Base-by-base conservation (phyloP, 176 grass and related monocot species). In the Secale cereale region DNA sequence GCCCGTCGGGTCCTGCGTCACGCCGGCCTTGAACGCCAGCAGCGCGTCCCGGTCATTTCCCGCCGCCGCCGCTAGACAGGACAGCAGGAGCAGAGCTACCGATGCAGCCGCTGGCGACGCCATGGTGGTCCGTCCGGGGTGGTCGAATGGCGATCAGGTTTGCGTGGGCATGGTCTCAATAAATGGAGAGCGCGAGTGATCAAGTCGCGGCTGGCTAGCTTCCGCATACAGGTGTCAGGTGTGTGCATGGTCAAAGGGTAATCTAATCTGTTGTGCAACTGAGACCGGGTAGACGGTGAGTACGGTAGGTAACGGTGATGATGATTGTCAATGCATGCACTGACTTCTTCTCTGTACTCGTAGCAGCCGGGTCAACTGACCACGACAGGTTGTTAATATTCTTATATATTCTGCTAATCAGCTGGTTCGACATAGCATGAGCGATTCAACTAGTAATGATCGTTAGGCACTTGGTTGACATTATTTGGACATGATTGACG, bases 11-110 rank as follows among this genome's bases (percentile, higher is more conserved):
- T 85, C 82, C 0, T 20, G 2, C 7, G 48, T 12, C 60, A 77
- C 15, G 41, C 2, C 60, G 41, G 70, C 73, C 73, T 80, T 86
- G 85, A 86, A 80, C 56, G 76, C 76, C 5, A 86, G 10, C 28
- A 86, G 67, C 16, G 85, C 37, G 14, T 25, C 15, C 28, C 37
- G 66, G 39, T 11, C 25, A 28, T 22, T 29, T 15, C 14, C 84
- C 4, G 33, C 26, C 13, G 60, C n/a, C 6, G 12, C 32, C 62
- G 72, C 52, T 29, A 79, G 17, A 27, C 25, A 13, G 11, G 79
- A 3, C 28, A 86, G 77, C 10, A 77, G 22, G 14, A 74, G 70
- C 25, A 74, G 16, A 23, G 45, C 14, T 7, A 73, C 23, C 8
- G n/a, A 4, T 0, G 39, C 37, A 0, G 9, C 23, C n/a, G 41